Percentiles rank a stretch among this genome's conserved stretches.
phyloP scores from a whole-genome alignment of 345 rosid genomes.

The Lepidium sativum region DNA sequence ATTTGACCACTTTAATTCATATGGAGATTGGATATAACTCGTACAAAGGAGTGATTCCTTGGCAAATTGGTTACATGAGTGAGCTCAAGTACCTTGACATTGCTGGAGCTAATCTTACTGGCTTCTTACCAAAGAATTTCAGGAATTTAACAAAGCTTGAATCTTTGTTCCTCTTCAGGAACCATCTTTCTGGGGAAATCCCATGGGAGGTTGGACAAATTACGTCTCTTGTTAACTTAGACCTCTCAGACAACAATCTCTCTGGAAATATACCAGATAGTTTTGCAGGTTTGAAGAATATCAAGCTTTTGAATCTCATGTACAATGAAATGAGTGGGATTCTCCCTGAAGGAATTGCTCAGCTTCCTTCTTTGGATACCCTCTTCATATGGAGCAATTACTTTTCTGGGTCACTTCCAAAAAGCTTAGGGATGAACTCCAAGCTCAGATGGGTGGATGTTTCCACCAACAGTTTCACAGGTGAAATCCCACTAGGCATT shows the following conservation, averaged over 20 bases:
- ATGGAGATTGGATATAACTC: slow-evolving; percentile 96
- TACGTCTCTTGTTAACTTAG: slow-evolving; percentile 54
- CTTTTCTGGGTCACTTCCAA: slow-evolving; percentile 78
- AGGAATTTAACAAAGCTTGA: slow-evolving; percentile 77
- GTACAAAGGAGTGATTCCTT: slow-evolving; percentile 66
- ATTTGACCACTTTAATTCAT: slow-evolving; percentile 53
- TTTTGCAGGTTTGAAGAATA: slow-evolving; percentile 60
- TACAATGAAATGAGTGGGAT: slow-evolving; percentile 80
- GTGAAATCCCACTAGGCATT: slow-evolving; percentile 65
- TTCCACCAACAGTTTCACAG: slow-evolving; percentile 70
- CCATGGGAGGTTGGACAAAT: slow-evolving; percentile 66
- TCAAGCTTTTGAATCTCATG: slow-evolving; percentile 70
- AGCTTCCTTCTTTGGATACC: slow-evolving; percentile 75
- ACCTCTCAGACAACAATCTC: slow-evolving; percentile 71
- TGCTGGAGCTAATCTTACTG: slow-evolving; percentile 78
- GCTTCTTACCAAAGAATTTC: slow-evolving; percentile 56
- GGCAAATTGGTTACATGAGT: slow-evolving; percentile 70
- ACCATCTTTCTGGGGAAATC: slow-evolving; percentile 53
- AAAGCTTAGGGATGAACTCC: slow-evolving; percentile 59
- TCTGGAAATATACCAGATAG: slow-evolving; percentile 78
- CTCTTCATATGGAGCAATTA: slow-evolving; percentile 80
- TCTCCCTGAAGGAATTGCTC: slow-evolving; percentile 57
- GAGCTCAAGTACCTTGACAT: slow-evolving; percentile 79
- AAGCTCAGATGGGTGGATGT: slow-evolving; percentile 85
- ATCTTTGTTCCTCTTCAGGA: slow-evolving; percentile 76